phyloP scores from a whole-genome alignment of 2,329 filamentous ascomycete species.

The Colletotrichum tropicicola region DNA sequence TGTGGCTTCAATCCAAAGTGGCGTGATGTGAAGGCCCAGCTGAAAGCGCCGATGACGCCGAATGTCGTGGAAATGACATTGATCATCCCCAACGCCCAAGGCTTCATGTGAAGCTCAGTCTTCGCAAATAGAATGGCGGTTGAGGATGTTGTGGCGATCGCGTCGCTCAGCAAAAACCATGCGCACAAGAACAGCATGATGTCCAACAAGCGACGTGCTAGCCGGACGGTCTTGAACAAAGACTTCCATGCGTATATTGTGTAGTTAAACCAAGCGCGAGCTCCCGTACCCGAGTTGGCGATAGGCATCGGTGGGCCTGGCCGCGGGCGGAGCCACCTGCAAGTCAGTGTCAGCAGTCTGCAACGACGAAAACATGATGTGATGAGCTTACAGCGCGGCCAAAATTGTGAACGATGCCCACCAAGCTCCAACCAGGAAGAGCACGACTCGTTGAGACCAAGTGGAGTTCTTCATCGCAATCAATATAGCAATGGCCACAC shows the following conservation, averaged over 20 bases:
- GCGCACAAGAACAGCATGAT: slow-evolving; percentile 82
- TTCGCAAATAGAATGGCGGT: slow-evolving; percentile 97
- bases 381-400: background rate
- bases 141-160: slow-evolving; percentile 91
- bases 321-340: slow-evolving; percentile 85
- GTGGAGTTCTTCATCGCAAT: slow-evolving; percentile 78
- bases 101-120: slow-evolving; percentile 88
- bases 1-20: slow-evolving; percentile 76
- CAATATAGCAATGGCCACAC: slow-evolving; percentile 80
- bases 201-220: slow-evolving; percentile 77
- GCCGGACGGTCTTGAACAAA: slow-evolving; percentile 79
- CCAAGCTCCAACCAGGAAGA: slow-evolving; percentile 90
- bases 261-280: slow-evolving; percentile 71
- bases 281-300: slow-evolving; percentile 43
- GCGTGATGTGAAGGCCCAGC: slow-evolving; percentile 84
- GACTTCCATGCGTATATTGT: slow-evolving; percentile 87
- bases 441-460: slow-evolving; percentile 85
- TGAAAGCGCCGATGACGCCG: slow-evolving; percentile 88
- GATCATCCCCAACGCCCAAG: slow-evolving; percentile 88
- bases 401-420: slow-evolving; percentile 67
- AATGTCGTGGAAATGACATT: slow-evolving; percentile 89
- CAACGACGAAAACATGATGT: background rate
- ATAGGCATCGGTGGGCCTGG: slow-evolving; percentile 82
- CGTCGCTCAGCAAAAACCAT: slow-evolving; percentile 96
- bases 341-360: slow-evolving; percentile 54